Evolutionary conservation across 768 basidiomycete species (phyloP).

Genomic region (Collybia sp.): DNA sequence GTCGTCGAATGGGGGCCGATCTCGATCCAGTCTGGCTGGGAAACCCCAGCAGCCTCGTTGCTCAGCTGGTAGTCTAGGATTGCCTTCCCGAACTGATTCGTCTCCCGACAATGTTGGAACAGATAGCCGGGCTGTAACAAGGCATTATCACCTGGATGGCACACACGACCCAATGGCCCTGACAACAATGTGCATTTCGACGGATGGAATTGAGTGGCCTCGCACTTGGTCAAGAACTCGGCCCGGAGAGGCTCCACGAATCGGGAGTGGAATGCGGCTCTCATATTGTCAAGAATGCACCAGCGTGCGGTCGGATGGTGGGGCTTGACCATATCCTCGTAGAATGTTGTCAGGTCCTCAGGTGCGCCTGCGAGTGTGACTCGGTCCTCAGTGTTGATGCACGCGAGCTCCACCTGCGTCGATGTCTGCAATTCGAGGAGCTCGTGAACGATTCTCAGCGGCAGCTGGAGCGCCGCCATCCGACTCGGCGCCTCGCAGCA

Average conservation of each 20-base stretch:
- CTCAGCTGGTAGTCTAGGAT: neutral
- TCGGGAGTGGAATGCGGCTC: conserved; percentile 3
- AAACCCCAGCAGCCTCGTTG: neutral
- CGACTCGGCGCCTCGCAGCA: neutral
- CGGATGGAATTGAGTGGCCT: neutral
- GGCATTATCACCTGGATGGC: conserved; percentile 1
- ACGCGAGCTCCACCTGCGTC: conserved; percentile 1
- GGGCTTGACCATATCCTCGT: neutral
- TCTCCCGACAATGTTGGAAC: conserved; percentile 3
- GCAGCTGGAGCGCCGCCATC: conserved; percentile 4
- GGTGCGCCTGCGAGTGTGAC: conserved; percentile 2
- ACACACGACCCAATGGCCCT: neutral
- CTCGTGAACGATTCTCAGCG: neutral
- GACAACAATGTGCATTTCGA: conserved; percentile 1
- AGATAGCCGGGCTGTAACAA: conserved; percentile 2
- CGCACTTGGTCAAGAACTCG: neutral
- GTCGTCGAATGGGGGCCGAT: conserved; percentile 4
- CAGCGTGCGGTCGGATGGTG: conserved; percentile 1
- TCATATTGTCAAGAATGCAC: conserved; percentile 2
- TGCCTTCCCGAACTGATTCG: conserved; percentile 3
- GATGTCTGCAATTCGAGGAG: neutral
- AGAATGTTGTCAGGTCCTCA: conserved; percentile 1
- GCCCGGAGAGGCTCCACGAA: conserved; percentile 1
- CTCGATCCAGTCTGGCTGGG: conserved; percentile 5
- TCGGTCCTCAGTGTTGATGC: conserved; percentile 2